phyloP scores from a whole-genome alignment of 2,329 filamentous ascomycete genomes.

The Moelleriella libera region DNA sequence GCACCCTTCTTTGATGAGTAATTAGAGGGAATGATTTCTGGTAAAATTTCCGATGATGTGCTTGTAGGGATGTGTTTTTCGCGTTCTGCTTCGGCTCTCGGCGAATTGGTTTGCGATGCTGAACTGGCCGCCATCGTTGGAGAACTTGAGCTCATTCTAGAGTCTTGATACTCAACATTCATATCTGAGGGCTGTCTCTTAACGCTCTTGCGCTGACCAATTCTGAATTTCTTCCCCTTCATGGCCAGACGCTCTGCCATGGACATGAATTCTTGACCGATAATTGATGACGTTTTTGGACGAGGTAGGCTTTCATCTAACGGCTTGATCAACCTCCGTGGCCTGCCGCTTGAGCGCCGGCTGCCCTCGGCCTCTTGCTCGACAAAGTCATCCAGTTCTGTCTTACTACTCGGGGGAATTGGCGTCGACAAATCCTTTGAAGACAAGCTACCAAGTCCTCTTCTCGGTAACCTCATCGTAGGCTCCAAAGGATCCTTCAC shows the following conservation, averaged over 20 bases:
- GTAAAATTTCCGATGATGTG: background rate
- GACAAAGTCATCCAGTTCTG: too few species aligned
- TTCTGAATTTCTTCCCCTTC: slow-evolving; percentile 38
- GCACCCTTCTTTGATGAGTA: background rate
- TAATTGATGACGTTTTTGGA: background rate
- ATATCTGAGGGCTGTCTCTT: background rate
- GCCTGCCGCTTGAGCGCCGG: too few species aligned
- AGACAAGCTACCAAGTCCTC: background rate
- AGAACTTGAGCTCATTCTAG: background rate
- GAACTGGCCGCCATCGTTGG: background rate
- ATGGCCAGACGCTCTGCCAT: slow-evolving; percentile 43
- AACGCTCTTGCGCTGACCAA: slow-evolving; percentile 21
- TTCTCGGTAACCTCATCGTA: background rate
- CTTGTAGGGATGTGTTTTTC: background rate
- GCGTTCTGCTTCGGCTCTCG: background rate
- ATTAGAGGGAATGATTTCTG: background rate
- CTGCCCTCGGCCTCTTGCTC: too few species aligned
- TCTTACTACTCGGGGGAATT: too few species aligned
- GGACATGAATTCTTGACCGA: slow-evolving; percentile 28
- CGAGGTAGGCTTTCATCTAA: background rate
- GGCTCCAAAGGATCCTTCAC: background rate
- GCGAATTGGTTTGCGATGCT: background rate
- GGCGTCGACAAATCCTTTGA: too few species aligned
- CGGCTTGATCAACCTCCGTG: background rate
- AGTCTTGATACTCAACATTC: background rate